Conservation (phyloP, 2,329 filamentous ascomycete genomes). For the Fusarium falciforme region DNA sequence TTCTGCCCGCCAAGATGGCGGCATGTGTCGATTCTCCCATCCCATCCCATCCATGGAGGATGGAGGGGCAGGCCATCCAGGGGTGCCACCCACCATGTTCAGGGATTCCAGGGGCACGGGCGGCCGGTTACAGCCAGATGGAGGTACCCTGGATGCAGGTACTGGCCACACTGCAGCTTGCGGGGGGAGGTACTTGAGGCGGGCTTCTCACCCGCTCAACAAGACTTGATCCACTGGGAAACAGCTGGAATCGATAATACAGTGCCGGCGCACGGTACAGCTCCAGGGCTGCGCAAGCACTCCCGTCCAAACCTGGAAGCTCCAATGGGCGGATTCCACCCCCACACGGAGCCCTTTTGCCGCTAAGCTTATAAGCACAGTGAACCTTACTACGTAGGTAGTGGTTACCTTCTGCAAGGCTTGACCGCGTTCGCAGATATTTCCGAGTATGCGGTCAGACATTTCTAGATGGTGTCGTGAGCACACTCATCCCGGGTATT, state of each 20-base stretch:
- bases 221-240: not conserved
- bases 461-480: not conserved
- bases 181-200: constrained; percentile 23
- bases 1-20: constrained; percentile 36
- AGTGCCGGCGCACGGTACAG: constrained; percentile 27
- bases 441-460: not conserved
- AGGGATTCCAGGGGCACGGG: constrained; percentile 24
- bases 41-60: not conserved
- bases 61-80: constrained; percentile 22
- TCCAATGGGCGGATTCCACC: constrained; percentile 16
- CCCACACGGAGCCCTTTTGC: constrained; percentile 22
- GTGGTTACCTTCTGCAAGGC: not conserved
- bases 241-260: constrained; percentile 7
- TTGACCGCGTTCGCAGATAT: not conserved
- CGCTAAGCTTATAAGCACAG: constrained; percentile 30
- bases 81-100: constrained; percentile 18
- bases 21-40: constrained; percentile 29
- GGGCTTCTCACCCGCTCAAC: constrained; percentile 4
- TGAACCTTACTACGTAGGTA: not conserved
- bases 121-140: constrained; percentile 9
- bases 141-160: constrained; percentile 33
- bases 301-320: constrained; percentile 34
- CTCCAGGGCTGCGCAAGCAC: constrained; percentile 34
- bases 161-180: constrained; percentile 25
- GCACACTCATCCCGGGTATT: not conserved